A percentile compares a stretch with the other conserved stretches of the same genome.
Evolutionary conservation across 1,284 basidiomycete genomes (phyloP).

Genomic region (Quambalaria eucalypti): DNA sequence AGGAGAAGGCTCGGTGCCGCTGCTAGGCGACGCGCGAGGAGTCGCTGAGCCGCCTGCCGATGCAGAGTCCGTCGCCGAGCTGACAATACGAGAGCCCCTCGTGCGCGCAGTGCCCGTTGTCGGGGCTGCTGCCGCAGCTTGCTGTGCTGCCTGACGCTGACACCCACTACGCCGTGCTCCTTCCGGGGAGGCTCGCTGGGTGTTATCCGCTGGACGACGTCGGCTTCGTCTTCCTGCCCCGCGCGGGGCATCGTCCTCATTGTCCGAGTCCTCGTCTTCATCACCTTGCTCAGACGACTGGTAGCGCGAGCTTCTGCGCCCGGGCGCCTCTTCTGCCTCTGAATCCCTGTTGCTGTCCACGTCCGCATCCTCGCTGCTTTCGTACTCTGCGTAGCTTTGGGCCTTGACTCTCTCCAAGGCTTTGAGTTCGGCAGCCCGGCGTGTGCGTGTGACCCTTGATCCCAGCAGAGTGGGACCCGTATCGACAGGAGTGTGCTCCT

Average conservation of each 20-base stretch:
- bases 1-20: not conserved
- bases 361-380: not conserved
- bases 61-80: not conserved
- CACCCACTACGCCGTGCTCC: not conserved
- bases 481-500: conserved; percentile 11
- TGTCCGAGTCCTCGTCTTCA: conserved; percentile 7
- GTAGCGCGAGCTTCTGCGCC: too few relatives aligned
- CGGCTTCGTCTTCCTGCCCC: not conserved
- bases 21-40: not conserved
- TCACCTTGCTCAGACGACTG: not conserved
- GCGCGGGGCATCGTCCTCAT: conserved; percentile 5
- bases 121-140: not conserved
- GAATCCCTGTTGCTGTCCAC: not conserved
- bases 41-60: not conserved
- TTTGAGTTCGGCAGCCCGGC: conserved; percentile 1
- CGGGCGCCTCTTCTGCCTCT: conserved; percentile 1
- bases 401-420: conserved; percentile 11
- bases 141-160: not conserved
- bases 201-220: too few relatives aligned
- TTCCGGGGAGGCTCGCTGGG: not conserved
- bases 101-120: not conserved
- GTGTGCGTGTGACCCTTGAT: conserved; percentile 19
- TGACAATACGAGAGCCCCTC: not conserved
- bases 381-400: conserved; percentile 6
- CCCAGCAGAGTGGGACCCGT: conserved; percentile 17